Percentiles rank a stretch among this genome's conserved stretches.
Conservation (phyloP, 495 filamentous ascomycete species). For the Xylaria scruposa region DNA sequence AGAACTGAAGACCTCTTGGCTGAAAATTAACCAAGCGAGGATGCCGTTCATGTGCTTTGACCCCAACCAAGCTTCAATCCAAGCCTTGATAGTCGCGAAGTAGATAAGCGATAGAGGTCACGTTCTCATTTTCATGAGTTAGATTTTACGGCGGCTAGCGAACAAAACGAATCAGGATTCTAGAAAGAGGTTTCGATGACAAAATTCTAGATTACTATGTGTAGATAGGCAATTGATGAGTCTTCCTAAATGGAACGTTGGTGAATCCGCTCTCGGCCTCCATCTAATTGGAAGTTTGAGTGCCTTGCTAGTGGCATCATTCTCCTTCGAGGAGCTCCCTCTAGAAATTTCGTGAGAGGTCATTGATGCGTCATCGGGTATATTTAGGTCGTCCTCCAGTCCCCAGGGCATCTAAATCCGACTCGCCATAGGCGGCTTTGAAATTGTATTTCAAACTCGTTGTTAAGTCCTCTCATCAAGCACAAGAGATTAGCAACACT, state of each 20-base stretch:
- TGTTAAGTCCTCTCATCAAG: not conserved
- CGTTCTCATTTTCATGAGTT: not conserved
- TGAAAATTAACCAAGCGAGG: not conserved
- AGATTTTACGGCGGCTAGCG: not conserved
- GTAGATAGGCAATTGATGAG: not conserved
- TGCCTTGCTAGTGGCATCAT: not conserved
- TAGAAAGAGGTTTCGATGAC: not conserved
- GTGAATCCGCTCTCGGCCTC: not conserved
- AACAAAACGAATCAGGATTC: not conserved
- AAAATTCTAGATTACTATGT: not conserved
- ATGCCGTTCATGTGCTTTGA: not conserved
- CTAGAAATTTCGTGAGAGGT: not conserved
- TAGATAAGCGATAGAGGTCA: not conserved
- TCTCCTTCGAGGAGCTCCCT: not conserved
- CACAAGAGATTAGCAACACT: not conserved
- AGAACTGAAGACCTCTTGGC: not conserved
- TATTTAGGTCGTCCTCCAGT: not conserved
- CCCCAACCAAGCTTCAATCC: not conserved
- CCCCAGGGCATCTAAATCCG: not conserved
- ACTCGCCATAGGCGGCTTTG: not conserved
- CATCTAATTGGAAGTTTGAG: not conserved
- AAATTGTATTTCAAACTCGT: not conserved
- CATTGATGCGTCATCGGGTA: not conserved
- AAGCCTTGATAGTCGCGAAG: not conserved
- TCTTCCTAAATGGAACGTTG: not conserved